Evolutionary conservation across 2,329 filamentous ascomycete species (phyloP).

Genomic region (Penicillium aurantiogriseum): DNA sequence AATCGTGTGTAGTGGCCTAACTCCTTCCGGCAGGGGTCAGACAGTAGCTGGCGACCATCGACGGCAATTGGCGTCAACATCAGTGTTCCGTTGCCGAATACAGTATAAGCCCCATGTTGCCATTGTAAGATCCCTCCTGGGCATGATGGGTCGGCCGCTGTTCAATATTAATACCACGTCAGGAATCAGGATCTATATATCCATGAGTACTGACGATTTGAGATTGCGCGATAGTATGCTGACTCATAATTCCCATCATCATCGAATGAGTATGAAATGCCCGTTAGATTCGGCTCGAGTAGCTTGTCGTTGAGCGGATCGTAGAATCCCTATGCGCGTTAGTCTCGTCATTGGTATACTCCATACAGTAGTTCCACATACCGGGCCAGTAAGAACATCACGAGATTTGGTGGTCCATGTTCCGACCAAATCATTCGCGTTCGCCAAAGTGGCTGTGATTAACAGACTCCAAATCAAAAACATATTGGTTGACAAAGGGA

Average conservation of each 20-base stretch:
- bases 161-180: not conserved
- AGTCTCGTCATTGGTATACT: conserved; percentile 4
- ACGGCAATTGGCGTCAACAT: conserved; percentile 59
- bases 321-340: conserved; percentile 60
- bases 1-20: conserved; percentile 63
- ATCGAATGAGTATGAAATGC: conserved; percentile 73
- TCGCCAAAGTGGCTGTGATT: conserved; percentile 38
- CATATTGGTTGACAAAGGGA: conserved; percentile 22
- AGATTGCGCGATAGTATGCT: conserved; percentile 66
- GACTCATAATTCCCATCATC: conserved; percentile 66
- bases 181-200: not conserved
- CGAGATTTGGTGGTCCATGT: conserved; percentile 72
- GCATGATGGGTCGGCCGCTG: conserved; percentile 60
- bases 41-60: conserved; percentile 67
- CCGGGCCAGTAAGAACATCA: conserved; percentile 66
- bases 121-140: conserved; percentile 67
- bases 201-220: conserved; percentile 59
- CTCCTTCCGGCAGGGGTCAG: conserved; percentile 60
- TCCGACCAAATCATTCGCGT: conserved; percentile 57
- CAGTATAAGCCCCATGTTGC: conserved; percentile 65
- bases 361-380: conserved; percentile 39
- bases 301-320: conserved; percentile 64
- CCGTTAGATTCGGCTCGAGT: conserved; percentile 64
- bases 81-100: conserved; percentile 59
- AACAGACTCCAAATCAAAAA: conserved; percentile 39